Percentiles rank a stretch among this genome's conserved stretches.
These are phyloP conservation scores for Hymenoscyphus repandus DNA, from an alignment of 2,329 filamentous ascomycete genomes.

Conservation along the genomic window DNA sequence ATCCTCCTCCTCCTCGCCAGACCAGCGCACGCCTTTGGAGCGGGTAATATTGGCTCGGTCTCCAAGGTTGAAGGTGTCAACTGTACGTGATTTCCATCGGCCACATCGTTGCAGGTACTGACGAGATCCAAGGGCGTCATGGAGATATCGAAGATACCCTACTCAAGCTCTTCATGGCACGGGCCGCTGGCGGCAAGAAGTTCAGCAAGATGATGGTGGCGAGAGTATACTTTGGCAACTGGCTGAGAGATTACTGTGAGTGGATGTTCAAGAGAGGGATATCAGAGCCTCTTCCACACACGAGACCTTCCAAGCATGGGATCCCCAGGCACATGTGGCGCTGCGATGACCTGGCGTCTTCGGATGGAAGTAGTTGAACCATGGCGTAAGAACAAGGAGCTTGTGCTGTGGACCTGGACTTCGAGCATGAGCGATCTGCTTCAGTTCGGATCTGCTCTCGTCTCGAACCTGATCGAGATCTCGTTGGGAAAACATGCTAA, in stretches of 20 bases:
- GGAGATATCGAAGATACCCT: slow-evolving; percentile 92
- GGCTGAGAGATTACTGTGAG: slow-evolving; percentile 77
- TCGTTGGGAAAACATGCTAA: slow-evolving; percentile 9
- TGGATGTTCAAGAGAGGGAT: neutral
- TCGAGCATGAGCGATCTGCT: too few species aligned
- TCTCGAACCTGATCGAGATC: neutral
- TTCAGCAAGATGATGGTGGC: slow-evolving; percentile 86
- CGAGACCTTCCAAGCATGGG: too few species aligned
- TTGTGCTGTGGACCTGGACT: too few species aligned
- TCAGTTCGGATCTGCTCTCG: too few species aligned
- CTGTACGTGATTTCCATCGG: slow-evolving; percentile 45
- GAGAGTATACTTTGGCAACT: slow-evolving; percentile 93
- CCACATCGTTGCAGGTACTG: slow-evolving; percentile 8
- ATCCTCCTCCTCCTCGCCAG: slow-evolving; percentile 63
- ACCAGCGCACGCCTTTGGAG: slow-evolving; percentile 74
- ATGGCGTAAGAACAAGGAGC: too few species aligned
- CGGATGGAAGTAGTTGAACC: too few species aligned
- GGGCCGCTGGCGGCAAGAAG: slow-evolving; percentile 64
- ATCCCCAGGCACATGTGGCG: too few species aligned
- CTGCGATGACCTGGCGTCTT: too few species aligned
- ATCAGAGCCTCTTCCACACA: too few species aligned
- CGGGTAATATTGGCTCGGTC: slow-evolving; percentile 80
- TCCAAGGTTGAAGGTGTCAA: slow-evolving; percentile 80
- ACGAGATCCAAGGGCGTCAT: slow-evolving; percentile 58
- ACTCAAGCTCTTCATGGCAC: slow-evolving; percentile 61